These are phyloP conservation scores for Rubus idaeus DNA, from an alignment of 306 rosid species.

Conservation along the genomic window DNA sequence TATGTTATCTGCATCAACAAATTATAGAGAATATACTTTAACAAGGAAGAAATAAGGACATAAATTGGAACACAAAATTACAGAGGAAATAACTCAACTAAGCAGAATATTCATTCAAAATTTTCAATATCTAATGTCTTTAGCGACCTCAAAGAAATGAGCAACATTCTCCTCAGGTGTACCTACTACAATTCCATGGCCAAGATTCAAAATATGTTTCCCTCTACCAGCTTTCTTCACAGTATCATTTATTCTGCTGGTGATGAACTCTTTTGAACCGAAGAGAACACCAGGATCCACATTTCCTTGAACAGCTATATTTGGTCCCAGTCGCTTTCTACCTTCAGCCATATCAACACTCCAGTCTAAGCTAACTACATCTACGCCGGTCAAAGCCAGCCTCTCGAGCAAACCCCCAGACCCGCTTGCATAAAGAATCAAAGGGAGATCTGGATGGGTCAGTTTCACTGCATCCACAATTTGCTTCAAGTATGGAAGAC, in stretches of 20 bases:
- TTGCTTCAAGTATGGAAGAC: constrained; percentile 91
- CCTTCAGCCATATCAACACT: constrained; percentile 98
- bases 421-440: constrained; percentile 94
- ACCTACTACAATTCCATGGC: constrained; percentile 47
- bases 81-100: constrained; percentile 15
- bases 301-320: constrained; percentile 89
- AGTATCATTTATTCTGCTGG: constrained; percentile 70
- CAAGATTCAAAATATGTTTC: constrained; percentile 72
- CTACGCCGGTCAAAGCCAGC: constrained; percentile 79
- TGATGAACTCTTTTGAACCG: constrained; percentile 88
- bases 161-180: constrained; percentile 57
- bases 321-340: constrained; percentile 69
- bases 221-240: constrained; percentile 86
- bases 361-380: constrained; percentile 98
- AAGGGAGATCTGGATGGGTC: constrained; percentile 83
- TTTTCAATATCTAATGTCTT: constrained; percentile 69
- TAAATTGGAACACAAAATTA: constrained; percentile 7
- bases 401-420: constrained; percentile 97
- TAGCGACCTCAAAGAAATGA: constrained; percentile 95
- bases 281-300: constrained; percentile 97
- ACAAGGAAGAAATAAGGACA: background rate
- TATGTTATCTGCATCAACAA: constrained; percentile 2
- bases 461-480: constrained; percentile 73
- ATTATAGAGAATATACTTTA: background rate
- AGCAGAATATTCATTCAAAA: constrained; percentile 15